phyloP scores from a whole-genome alignment of 2,329 filamentous ascomycete genomes.

The Fusarium multiceps region DNA sequence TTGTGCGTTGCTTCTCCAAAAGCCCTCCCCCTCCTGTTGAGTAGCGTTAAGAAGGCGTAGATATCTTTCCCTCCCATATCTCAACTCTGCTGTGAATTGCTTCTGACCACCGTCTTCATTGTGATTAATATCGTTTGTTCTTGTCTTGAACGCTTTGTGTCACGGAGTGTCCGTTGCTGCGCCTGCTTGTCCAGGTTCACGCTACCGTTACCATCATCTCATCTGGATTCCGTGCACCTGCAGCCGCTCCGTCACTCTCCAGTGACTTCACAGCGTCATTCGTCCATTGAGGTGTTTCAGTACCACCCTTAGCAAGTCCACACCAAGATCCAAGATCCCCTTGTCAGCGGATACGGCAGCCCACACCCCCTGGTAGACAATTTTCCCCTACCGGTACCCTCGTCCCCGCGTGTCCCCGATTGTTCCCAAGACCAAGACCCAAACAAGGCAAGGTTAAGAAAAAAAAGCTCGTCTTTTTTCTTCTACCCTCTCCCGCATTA shows the following conservation, averaged over 20 bases:
- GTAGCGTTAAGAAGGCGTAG: constrained; percentile 24
- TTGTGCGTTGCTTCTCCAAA: constrained; percentile 42
- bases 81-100: constrained; percentile 23
- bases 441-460: constrained; percentile 50
- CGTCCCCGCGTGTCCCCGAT: constrained; percentile 48
- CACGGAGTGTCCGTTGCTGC: constrained; percentile 44
- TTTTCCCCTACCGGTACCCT: constrained; percentile 50
- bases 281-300: constrained; percentile 48
- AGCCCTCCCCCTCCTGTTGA: constrained; percentile 34
- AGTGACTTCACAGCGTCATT: constrained; percentile 44
- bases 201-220: constrained; percentile 44
- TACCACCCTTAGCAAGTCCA: constrained; percentile 45
- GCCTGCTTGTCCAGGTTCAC: constrained; percentile 40
- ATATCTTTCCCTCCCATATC: constrained; percentile 16
- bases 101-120: constrained; percentile 18
- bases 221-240: constrained; percentile 45
- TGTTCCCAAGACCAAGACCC: constrained; percentile 48
- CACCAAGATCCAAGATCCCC: constrained; percentile 49
- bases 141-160: constrained; percentile 39
- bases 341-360: constrained; percentile 47
- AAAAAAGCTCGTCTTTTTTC: constrained; percentile 53
- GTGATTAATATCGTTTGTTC: constrained; percentile 21
- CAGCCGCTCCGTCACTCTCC: constrained; percentile 44
- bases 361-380: constrained; percentile 48
- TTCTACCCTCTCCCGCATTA: constrained; percentile 46